phyloP scores from a whole-genome alignment of 208 protist genomes.

The Acanthamoeba triangularis region DNA sequence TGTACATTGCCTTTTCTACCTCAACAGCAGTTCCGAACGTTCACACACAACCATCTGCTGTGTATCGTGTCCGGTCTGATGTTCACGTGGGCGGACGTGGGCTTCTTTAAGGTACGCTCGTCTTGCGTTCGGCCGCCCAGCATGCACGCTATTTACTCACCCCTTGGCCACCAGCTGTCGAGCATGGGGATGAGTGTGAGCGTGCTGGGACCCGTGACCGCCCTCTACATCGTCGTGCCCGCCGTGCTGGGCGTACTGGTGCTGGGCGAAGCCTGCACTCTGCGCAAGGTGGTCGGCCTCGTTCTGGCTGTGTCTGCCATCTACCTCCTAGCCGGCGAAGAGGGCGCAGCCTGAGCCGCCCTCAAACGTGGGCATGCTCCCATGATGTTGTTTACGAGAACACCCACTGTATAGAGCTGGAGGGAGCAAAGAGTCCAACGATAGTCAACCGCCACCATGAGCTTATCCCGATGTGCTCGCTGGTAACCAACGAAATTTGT shows the following conservation, averaged over 20 bases:
- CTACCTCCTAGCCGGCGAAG: constrained; percentile 30
- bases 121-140: too few relatives aligned
- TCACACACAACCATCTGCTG: not conserved
- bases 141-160: not conserved
- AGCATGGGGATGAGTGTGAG: constrained; percentile 64
- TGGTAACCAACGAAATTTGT: too few relatives aligned
- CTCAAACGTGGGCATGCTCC: not conserved
- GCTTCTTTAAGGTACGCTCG: constrained; percentile 69
- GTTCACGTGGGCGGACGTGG: constrained; percentile 60
- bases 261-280: not conserved
- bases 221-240: constrained; percentile 57
- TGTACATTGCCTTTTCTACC: constrained; percentile 61
- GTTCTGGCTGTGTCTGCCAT: constrained; percentile 2
- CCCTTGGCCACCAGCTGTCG: not conserved
- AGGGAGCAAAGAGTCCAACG: too few relatives aligned
- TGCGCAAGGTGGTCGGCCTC: not conserved
- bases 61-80: constrained; percentile 35
- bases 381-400: not conserved
- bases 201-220: constrained; percentile 43
- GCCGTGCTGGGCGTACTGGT: constrained; percentile 58
- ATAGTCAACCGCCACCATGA: too few relatives aligned
- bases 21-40: constrained; percentile 12
- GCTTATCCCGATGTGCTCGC: too few relatives aligned
- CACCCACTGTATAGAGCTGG: not conserved
- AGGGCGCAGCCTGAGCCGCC: not conserved